These are phyloP conservation scores for Colletotrichum cuscutae DNA, from an alignment of 2,329 filamentous ascomycete species.

Conservation along the genomic window DNA sequence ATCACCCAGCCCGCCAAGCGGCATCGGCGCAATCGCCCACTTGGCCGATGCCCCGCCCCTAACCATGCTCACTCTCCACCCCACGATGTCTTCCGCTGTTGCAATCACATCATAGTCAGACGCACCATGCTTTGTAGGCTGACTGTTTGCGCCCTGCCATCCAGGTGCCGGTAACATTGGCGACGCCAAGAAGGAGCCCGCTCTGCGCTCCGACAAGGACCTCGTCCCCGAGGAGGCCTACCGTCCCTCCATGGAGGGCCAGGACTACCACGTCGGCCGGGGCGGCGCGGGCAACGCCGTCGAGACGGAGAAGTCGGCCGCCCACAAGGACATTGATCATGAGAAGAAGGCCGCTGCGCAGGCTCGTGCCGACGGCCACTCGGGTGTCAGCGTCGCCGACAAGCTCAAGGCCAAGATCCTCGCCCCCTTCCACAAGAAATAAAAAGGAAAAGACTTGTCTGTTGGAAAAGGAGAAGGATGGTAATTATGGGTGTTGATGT, in stretches of 20 bases:
- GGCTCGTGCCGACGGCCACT: conserved; percentile 37
- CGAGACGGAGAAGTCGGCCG: conserved; percentile 40
- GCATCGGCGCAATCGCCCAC: conserved; percentile 11
- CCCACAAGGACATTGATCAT: conserved; percentile 39
- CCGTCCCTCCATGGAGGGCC: conserved; percentile 57
- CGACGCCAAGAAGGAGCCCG: conserved; percentile 53
- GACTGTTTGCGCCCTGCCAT: background rate
- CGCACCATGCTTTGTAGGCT: background rate
- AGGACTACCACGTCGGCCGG: conserved; percentile 67
- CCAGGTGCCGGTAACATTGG: conserved; percentile 69
- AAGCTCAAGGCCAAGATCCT: conserved; percentile 68
- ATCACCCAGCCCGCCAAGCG: conserved; percentile 1
- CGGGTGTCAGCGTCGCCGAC: conserved; percentile 60
- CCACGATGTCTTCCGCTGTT: background rate
- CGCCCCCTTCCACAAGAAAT: conserved; percentile 58
- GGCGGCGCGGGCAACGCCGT: conserved; percentile 70
- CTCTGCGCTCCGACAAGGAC: conserved; percentile 60
- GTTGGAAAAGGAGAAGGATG: background rate
- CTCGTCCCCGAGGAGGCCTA: conserved; percentile 63
- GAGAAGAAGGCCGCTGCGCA: conserved; percentile 45
- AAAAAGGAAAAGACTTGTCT: background rate
- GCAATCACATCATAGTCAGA: too few relatives aligned
- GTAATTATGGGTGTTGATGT: background rate
- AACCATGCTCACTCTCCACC: background rate
- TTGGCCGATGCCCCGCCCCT: background rate